Evolutionary conservation across 164 flowering plant genomes (phyloP).

Genomic region (Macadamia tetraphylla): DNA sequence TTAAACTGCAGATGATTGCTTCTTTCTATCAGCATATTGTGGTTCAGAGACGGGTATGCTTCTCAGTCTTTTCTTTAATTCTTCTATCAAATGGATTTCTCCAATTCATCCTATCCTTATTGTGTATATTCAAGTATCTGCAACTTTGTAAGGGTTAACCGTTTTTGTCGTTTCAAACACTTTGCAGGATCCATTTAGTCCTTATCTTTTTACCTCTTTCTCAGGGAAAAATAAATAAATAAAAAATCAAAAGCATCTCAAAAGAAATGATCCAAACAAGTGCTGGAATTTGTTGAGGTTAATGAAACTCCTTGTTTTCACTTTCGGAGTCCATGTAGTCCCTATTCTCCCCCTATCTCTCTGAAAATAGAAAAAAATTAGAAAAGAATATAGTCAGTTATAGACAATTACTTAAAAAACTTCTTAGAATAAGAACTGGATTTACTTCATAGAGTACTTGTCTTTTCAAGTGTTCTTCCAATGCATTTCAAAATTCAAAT

Average conservation of each 20-base stretch:
- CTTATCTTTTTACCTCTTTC: too few relatives aligned
- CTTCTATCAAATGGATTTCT: neutral
- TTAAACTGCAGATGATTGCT: slow-evolving; percentile 72
- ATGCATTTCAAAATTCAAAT: too few relatives aligned
- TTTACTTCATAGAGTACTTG: neutral
- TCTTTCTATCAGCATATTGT: slow-evolving; percentile 95
- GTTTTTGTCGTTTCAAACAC: neutral
- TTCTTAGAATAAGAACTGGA: neutral
- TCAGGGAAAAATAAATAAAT: too few relatives aligned
- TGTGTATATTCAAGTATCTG: neutral
- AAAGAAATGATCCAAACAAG: neutral
- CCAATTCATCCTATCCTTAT: too few relatives aligned
- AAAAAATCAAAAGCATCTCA: neutral
- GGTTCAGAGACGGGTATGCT: slow-evolving; percentile 88
- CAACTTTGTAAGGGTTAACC: neutral
- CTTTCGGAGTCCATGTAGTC: neutral
- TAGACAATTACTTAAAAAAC: neutral
- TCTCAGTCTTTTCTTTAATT: neutral
- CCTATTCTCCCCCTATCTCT: neutral
- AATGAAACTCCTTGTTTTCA: neutral
- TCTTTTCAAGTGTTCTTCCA: neutral
- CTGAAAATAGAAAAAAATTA: neutral
- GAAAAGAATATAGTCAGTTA: neutral
- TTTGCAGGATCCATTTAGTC: too few relatives aligned
- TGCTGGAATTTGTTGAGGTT: neutral